Evolutionary conservation across 306 rosid genomes (phyloP).

Genomic region (Trifolium repens): DNA sequence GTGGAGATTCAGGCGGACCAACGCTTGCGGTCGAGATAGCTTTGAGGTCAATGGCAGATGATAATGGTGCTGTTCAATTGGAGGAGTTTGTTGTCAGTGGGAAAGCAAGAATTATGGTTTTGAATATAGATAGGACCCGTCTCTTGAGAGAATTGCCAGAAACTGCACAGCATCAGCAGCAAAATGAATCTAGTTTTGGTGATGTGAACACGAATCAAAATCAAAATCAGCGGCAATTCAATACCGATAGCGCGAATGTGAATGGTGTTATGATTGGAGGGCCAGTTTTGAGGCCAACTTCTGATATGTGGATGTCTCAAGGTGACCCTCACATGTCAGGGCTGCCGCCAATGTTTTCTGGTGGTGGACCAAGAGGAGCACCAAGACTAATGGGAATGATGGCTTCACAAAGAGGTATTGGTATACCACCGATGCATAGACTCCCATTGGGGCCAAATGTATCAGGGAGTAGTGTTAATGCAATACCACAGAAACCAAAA

Average conservation of each 20-base stretch:
- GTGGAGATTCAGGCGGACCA: constrained; percentile 87
- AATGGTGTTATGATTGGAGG: constrained; percentile 70
- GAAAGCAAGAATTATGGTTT: constrained; percentile 82
- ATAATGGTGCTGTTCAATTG: constrained; percentile 77
- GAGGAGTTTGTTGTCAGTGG: constrained; percentile 96
- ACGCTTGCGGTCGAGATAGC: constrained; percentile 92
- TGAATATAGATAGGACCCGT: constrained; percentile 73
- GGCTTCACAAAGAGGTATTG: constrained; percentile 69
- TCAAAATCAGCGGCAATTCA: constrained; percentile 59
- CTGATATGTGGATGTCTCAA: constrained; percentile 80
- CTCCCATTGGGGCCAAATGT: constrained; percentile 65
- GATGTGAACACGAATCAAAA: constrained; percentile 59
- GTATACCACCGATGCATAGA: constrained; percentile 71
- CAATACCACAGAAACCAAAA: constrained; percentile 55
- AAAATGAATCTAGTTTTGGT: constrained; percentile 52
- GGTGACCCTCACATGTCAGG: constrained; percentile 65
- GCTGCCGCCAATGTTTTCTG: constrained; percentile 64
- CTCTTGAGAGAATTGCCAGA: constrained; percentile 87
- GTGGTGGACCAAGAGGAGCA: constrained; percentile 67
- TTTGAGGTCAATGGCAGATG: constrained; percentile 87
- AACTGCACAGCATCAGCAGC: constrained; percentile 53
- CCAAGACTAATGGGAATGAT: constrained; percentile 70
- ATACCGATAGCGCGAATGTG: constrained; percentile 44
- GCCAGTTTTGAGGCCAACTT: constrained; percentile 61
- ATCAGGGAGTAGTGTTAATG: constrained; percentile 50